Conservation (phyloP, 805 yeast genomes). For the Saccharomycopsis javanensis region DNA sequence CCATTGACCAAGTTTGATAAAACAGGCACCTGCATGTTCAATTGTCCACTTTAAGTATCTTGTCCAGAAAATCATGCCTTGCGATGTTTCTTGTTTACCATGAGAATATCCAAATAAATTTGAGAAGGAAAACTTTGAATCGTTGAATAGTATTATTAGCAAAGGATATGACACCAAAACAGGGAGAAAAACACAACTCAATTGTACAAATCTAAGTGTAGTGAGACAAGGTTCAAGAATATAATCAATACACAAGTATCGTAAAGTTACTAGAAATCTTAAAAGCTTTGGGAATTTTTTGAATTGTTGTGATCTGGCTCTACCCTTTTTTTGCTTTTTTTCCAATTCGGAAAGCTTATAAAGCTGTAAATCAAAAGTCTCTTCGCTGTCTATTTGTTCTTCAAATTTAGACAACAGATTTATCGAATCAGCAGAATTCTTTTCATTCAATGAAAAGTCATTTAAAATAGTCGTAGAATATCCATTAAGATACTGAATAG, state of each 20-base stretch:
- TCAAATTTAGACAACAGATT: not conserved
- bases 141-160: conserved; percentile 23
- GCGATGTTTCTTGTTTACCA: conserved; percentile 26
- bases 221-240: conserved; percentile 64
- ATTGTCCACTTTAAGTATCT: conserved; percentile 50
- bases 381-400: conserved; percentile 22
- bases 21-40: conserved; percentile 88
- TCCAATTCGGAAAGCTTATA: conserved; percentile 53
- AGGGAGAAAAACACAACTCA: conserved; percentile 61
- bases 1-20: conserved; percentile 94
- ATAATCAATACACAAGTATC: conserved; percentile 41
- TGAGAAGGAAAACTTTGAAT: not conserved
- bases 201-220: conserved; percentile 55
- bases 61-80: conserved; percentile 70
- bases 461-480: not conserved
- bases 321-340: conserved; percentile 30
- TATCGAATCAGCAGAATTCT: not conserved
- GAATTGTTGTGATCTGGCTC: conserved; percentile 27
- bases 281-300: conserved; percentile 16
- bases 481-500: not conserved
- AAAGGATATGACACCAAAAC: conserved; percentile 58
- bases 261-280: conserved; percentile 30
- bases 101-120: conserved; percentile 14
- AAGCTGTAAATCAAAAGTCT: conserved; percentile 63
- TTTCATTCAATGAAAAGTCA: not conserved